Percentiles rank a stretch among this genome's conserved stretches.
These are phyloP conservation scores for Loxodes magnus DNA, from an alignment of 73 alveolate species.

Conservation along the genomic window DNA sequence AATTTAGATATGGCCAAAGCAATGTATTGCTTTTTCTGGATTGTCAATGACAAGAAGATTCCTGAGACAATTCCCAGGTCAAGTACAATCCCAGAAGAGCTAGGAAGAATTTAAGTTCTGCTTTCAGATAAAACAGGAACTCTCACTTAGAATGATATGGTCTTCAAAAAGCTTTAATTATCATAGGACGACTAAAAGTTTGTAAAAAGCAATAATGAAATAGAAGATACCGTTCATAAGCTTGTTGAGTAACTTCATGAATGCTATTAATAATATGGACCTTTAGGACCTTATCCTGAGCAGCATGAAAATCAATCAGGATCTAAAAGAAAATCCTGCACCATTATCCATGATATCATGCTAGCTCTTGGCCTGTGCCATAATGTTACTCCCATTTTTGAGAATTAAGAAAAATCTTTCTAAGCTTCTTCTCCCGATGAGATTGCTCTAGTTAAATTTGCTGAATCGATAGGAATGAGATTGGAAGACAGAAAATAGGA, in stretches of 20 bases:
- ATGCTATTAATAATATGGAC: not conserved
- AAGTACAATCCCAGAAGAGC: conserved; percentile 81
- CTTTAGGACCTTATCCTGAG: not conserved
- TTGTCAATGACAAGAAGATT: conserved; percentile 47
- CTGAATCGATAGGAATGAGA: conserved; percentile 53
- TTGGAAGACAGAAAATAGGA: conserved; percentile 29
- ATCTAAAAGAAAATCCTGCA: conserved; percentile 44
- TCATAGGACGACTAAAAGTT: conserved; percentile 3
- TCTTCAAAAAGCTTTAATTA: conserved; percentile 23
- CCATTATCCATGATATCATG: conserved; percentile 68
- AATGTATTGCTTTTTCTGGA: conserved; percentile 31
- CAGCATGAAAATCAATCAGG: conserved; percentile 5
- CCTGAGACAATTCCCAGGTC: conserved; percentile 75
- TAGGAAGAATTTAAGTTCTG: conserved; percentile 74
- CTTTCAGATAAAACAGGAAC: conserved; percentile 94
- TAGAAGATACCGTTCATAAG: not conserved
- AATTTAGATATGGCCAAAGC: conserved; percentile 80
- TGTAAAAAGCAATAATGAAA: not conserved
- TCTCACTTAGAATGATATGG: conserved; percentile 85
- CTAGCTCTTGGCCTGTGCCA: conserved; percentile 79
- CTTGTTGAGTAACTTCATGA: not conserved
- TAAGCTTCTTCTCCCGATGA: conserved; percentile 95
- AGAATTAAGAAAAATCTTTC: conserved; percentile 19
- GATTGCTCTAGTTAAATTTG: conserved; percentile 76
- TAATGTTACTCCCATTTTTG: conserved; percentile 87